Evolutionary conservation across 1,284 basidiomycete species (phyloP), one percentile per base, ranked within the genome.

Genomic region (Ceratobasidium theobromae): DNA sequence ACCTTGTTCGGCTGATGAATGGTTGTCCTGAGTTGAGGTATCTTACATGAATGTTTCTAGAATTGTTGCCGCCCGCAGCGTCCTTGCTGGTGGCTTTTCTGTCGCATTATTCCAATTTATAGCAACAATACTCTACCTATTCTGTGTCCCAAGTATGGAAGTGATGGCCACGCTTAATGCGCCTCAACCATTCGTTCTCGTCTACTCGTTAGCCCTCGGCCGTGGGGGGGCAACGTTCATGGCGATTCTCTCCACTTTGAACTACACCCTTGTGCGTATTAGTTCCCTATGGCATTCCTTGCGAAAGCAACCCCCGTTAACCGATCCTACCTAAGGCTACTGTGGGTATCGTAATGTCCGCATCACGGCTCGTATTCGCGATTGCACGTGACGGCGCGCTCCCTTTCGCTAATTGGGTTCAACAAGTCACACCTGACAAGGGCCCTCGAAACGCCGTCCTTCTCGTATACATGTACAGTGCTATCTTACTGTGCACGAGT

Each of bases 351-450:
- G 85, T 94, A 66, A 89, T 93, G 27, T 92, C 91, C 2, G 84
- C 91, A 12, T 93, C 91, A 14, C 85, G 92, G 4, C 82, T 95
- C 33, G 81, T 95, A 46, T 94, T 89, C 71, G 92, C 91, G 14
- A 88, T 95, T 54, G 91, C 92, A 18, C 86, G 92, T 65, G 92
- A 95, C 71, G 92, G 92, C 32, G 90, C 93, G 0, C 79, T 95
- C 16, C 92, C 92, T 0, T 74, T 91, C 65, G 92, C 89, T 0
- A 69, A 77, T 6, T 94, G 90, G 91, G 89, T 94, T 62, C 86
- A 89, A 41, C 77, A 81, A 70, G 88, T 94, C 46, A 84, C 88
- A 48, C 69, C 75, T 0, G 76, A 82, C 16, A 86, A 89, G 1
- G 88, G 93, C 71, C 92, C 92, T 0, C 82, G 80, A 67, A 87